Evolutionary conservation across 441 rosid genomes (phyloP), one percentile per base, ranked within the genome.

Genomic region (Flueggea neowawraea): DNA sequence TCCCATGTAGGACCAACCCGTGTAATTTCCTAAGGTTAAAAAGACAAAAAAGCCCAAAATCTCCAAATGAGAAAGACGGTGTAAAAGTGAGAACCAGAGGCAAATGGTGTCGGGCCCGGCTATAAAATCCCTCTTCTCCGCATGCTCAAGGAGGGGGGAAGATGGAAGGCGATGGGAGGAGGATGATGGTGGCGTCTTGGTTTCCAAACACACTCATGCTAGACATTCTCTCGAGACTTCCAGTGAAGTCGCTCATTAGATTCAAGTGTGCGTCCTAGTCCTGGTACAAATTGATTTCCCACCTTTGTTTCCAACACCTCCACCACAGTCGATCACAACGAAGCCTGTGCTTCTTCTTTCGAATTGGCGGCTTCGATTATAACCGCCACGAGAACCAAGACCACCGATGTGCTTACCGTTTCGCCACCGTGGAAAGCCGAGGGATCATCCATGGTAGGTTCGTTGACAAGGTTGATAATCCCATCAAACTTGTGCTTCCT

Each of bases 401-500:
- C 32, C 9, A 4, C 57, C 57, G 41, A 36, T 36, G 1, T 36
- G 41, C 41, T 36, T 36, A 54, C 31, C 11, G 12, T 33, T 54
- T 54, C 36, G 33, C 28, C 31, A 17, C 32, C 13, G 3, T 54
- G 11, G 32, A 54, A 13, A 4, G 32, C 57, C 32, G 8, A 5
- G 57, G 57, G 13, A 22, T 6, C 32, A 31, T 22, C 33, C 36
- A 28, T 17, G 16, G 5, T 31, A 31, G 3, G 8, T 56, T 62
- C 66, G 14, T 3, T 31, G 66, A 33, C 5, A 55, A 33, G 48
- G 61, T 55, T 1, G 57, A 47, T 5, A 50, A 43, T 6, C 66
- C 71, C 11, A 62, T 68, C 13, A 68, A 56, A 55, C 62, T 55
- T 6, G 12, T 68, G 17, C 52, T 68, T 4, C 61, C 66, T 3